Conservation (phyloP, 371 early-diverging fungal genomes). For the Cladochytrium tenue region DNA sequence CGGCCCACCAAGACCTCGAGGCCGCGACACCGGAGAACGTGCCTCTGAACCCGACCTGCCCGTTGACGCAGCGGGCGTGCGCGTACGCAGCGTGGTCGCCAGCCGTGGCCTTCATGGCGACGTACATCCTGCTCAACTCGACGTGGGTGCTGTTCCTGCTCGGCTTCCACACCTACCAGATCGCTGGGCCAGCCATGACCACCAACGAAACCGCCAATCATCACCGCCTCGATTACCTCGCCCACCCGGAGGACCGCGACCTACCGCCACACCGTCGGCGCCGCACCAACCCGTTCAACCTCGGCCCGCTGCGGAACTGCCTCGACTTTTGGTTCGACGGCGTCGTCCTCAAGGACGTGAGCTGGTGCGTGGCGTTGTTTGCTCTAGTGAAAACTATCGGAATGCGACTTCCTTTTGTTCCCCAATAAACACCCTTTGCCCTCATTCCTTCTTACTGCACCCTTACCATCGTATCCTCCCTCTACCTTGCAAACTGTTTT, state of each 20-base stretch:
- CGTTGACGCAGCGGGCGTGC: constrained; percentile 67
- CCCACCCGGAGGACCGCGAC: constrained; percentile 38
- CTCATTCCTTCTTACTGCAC: too few relatives aligned
- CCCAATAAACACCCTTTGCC: too few relatives aligned
- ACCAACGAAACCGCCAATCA: constrained; percentile 88
- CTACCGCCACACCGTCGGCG: constrained; percentile 38
- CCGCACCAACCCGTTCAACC: constrained; percentile 59
- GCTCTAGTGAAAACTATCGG: not conserved
- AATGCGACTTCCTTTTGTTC: too few relatives aligned
- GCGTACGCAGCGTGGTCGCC: constrained; percentile 73
- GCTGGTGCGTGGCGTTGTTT: not conserved
- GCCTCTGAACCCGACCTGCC: constrained; percentile 29
- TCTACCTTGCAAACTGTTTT: too few relatives aligned
- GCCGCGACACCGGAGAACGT: constrained; percentile 29
- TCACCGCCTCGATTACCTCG: constrained; percentile 44
- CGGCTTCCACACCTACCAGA: constrained; percentile 74
- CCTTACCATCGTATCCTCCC: too few relatives aligned
- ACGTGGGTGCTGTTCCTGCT: constrained; percentile 81
- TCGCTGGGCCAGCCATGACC: constrained; percentile 70
- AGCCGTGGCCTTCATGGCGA: constrained; percentile 65
- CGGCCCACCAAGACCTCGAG: constrained; percentile 25
- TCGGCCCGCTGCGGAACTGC: constrained; percentile 73
- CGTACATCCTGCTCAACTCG: constrained; percentile 75
- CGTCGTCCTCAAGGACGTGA: not conserved
- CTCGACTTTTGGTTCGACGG: constrained; percentile 78